Base-by-base conservation (phyloP, 805 yeast genomes). In the Candida boidinii region DNA sequence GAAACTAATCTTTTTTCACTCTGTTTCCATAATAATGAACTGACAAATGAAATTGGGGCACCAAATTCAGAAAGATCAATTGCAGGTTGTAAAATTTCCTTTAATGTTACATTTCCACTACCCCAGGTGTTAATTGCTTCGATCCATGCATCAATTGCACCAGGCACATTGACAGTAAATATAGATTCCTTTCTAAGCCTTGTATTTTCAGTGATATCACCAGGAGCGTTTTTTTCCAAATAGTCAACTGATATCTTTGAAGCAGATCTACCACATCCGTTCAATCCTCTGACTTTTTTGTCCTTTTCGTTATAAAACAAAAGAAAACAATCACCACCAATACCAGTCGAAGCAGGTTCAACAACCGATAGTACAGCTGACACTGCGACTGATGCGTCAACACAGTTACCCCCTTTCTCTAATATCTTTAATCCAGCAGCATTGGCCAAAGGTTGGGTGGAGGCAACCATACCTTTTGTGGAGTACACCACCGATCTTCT, bases 141-240 rank as follows among this genome's bases (percentile, higher is more conserved):
- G 28, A 66, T 51, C 92, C 92, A 83, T 1, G 85, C 90, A 5
- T 85, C 84, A 30, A 81, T 66, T 2, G 85, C 79, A 4, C 94
- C 94, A 0, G 92, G 92, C 4, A 82, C 87, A 32, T 76, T 78
- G 7, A 78, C 72, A 0, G 79, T 56, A 37, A 73, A 73, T 3
- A 76, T 68, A 2, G 84, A 76, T 20, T 58, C 58, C 10, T 45
- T 45, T 0, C 73, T 73, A 20, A 81, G 59, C 46, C 85, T 64
- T 29, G 35, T 21, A 18, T 58, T 54, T 24, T 72, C 61, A 8
- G 61, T 51, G 26, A 69, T 56, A 13, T 70, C 71, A 15, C 62
- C 58, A 13, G 66, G 60, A 25, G 39, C 33, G 28, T 58, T 46
- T 30, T 64, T 48, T 37, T 57, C 51, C 4, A 77, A 62, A 39